Percentiles rank a stretch among this genome's conserved stretches.
Conservation (phyloP, 192 early-diverging fungal genomes). For the Fimicolochytrium jonesii region DNA sequence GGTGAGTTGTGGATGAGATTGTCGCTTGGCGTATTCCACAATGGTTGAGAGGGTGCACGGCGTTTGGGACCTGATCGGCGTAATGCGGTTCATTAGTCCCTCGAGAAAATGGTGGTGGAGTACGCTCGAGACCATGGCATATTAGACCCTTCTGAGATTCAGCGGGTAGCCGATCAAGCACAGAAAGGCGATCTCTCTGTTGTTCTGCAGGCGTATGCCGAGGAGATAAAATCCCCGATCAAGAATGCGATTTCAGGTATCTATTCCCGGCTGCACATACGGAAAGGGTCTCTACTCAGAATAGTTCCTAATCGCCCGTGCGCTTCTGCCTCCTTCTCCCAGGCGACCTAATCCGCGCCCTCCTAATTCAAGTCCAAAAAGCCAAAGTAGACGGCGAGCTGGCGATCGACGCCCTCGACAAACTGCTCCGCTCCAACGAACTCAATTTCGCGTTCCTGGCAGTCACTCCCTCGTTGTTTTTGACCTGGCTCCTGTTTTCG, state of each 20-base stretch:
- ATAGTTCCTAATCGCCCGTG: not conserved
- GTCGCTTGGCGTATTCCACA: conserved; percentile 7
- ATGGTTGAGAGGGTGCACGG: no score
- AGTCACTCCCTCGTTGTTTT: conserved; percentile 64
- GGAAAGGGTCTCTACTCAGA: not conserved
- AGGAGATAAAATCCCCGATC: conserved; percentile 61
- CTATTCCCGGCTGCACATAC: not conserved
- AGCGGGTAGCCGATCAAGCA: conserved; percentile 50
- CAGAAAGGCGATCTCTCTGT: conserved; percentile 75
- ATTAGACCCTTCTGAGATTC: conserved; percentile 14
- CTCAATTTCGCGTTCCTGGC: conserved; percentile 91
- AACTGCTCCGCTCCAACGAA: conserved; percentile 89
- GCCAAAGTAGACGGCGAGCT: conserved; percentile 90
- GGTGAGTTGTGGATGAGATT: conserved; percentile 35
- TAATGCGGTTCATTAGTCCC: no score
- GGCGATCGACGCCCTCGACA: conserved; percentile 88
- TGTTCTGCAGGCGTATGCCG: conserved; percentile 74
- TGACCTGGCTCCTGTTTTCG: conserved; percentile 46
- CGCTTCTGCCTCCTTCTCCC: no score
- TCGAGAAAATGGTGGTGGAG: conserved; percentile 84
- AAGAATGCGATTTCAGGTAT: conserved; percentile 14
- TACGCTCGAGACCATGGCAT: conserved; percentile 62
- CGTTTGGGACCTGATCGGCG: no score
- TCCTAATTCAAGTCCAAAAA: conserved; percentile 74
- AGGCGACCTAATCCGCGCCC: conserved; percentile 41